Evolutionary conservation across 495 filamentous ascomycete species (phyloP).

Genomic region (Xylaria castorea): DNA sequence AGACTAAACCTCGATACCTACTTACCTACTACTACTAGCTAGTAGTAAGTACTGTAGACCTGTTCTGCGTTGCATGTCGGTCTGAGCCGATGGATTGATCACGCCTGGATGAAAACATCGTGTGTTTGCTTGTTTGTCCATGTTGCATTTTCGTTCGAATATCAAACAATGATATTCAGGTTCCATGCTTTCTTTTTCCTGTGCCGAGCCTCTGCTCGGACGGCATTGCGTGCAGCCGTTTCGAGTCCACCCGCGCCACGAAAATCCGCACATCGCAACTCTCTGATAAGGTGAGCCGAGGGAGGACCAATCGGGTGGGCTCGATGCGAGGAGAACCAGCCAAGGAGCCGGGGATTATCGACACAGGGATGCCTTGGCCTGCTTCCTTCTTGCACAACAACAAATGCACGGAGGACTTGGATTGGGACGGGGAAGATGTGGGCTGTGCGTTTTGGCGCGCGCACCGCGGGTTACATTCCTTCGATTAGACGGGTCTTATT

Average conservation of each 20-base stretch:
- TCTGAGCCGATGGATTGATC: neutral
- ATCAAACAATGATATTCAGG: constrained; percentile 5
- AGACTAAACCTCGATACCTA: neutral
- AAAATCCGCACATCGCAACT: constrained; percentile 14
- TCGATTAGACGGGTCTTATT: constrained; percentile 22
- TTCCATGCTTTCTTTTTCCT: constrained; percentile 16
- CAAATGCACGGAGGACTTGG: constrained; percentile 25
- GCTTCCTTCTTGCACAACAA: constrained; percentile 11
- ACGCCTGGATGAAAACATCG: neutral
- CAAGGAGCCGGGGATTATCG: constrained; percentile 23
- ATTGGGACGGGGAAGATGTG: constrained; percentile 22
- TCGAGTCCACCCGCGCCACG: constrained; percentile 24
- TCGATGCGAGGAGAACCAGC: constrained; percentile 17
- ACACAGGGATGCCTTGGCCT: constrained; percentile 25
- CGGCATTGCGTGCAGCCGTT: constrained; percentile 30
- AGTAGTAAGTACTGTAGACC: neutral
- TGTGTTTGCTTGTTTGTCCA: constrained; percentile 20
- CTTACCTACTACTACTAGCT: neutral
- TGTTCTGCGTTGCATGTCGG: neutral
- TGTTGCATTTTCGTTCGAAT: constrained; percentile 5
- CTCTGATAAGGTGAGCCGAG: constrained; percentile 25
- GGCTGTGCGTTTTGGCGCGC: constrained; percentile 27
- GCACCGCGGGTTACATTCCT: constrained; percentile 27
- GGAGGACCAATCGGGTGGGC: constrained; percentile 23
- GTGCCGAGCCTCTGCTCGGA: constrained; percentile 16